A percentile compares a stretch with the other conserved stretches of the same genome.
These are phyloP conservation scores for Neltuma alba DNA, from an alignment of 306 rosid genomes.

Conservation along the genomic window DNA sequence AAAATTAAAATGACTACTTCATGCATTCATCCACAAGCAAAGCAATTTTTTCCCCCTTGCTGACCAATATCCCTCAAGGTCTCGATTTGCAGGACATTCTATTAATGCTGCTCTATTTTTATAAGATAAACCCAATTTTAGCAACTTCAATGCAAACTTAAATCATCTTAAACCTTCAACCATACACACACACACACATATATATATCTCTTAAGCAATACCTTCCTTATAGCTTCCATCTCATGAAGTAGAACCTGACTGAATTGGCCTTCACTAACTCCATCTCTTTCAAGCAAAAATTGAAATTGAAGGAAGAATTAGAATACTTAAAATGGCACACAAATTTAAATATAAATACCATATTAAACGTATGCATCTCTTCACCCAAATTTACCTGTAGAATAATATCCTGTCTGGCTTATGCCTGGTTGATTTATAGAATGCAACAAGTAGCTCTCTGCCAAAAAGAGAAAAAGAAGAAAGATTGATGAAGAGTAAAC, in stretches of 20 bases:
- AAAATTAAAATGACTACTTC: neutral
- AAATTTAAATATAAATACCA: neutral
- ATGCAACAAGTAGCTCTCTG: slow-evolving; percentile 69
- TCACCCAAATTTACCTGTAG: slow-evolving; percentile 60
- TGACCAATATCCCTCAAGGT: neutral
- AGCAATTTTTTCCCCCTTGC: neutral
- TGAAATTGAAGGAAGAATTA: neutral
- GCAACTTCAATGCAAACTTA: neutral
- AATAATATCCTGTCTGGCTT: slow-evolving; percentile 64
- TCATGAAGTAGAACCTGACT: slow-evolving; percentile 78
- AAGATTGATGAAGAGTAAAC: neutral
- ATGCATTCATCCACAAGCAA: neutral
- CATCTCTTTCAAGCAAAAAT: slow-evolving; percentile 61
- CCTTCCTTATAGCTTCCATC: slow-evolving; percentile 85
- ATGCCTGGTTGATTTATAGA: slow-evolving; percentile 22
- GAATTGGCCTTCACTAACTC: slow-evolving; percentile 86
- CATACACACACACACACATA: no score
- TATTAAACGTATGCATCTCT: neutral
- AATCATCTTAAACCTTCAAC: neutral
- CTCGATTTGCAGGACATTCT: neutral
- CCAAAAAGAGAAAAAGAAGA: neutral
- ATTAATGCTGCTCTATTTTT: neutral
- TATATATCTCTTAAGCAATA: no score
- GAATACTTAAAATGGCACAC: neutral
- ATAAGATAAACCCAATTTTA: neutral